These are phyloP conservation scores for Agaricus bisporus DNA, from an alignment of 768 basidiomycete species.

Conservation along the genomic window DNA sequence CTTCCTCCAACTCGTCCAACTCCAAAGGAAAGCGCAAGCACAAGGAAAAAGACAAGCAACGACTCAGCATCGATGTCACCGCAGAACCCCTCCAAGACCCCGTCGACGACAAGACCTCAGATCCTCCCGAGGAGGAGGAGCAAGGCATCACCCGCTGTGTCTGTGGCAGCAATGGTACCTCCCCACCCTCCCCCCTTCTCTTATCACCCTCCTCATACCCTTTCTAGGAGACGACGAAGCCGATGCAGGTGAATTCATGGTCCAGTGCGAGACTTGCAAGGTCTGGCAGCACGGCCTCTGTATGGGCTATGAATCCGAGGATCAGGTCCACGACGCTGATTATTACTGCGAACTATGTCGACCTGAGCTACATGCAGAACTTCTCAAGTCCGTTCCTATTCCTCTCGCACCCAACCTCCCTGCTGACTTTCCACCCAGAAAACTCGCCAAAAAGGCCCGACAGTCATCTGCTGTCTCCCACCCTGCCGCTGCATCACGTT, in stretches of 20 bases:
- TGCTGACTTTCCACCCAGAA: conserved; percentile 32
- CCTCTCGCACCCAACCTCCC: conserved; percentile 9
- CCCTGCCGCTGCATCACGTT: conserved; percentile 41
- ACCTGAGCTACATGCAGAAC: conserved; percentile 78
- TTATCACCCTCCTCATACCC: conserved; percentile 19
- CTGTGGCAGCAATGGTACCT: conserved; percentile 74
- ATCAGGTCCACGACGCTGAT: conserved; percentile 65
- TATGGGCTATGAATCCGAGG: conserved; percentile 85
- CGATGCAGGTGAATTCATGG: conserved; percentile 93
- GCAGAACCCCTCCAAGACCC: conserved; percentile 20
- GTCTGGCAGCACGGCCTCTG: conserved; percentile 98
- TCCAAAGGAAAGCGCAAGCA: conserved; percentile 39
- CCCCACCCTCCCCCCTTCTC: conserved; percentile 7
- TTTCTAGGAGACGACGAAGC: conserved; percentile 59
- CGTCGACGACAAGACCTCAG: conserved; percentile 31
- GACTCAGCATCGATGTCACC: conserved; percentile 15
- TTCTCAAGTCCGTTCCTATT: conserved; percentile 59
- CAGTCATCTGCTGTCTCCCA: conserved; percentile 62
- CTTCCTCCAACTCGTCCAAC: conserved; percentile 20
- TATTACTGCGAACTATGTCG: conserved; percentile 94
- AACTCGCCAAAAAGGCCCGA: conserved; percentile 54
- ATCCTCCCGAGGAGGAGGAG: conserved; percentile 52
- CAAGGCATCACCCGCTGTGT: conserved; percentile 75
- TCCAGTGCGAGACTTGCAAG: conserved; percentile 94
- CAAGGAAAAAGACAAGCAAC: conserved; percentile 47